These are phyloP conservation scores for Taxawa tesnikishii DNA, from an alignment of 2,329 filamentous ascomycete genomes.

Conservation along the genomic window DNA sequence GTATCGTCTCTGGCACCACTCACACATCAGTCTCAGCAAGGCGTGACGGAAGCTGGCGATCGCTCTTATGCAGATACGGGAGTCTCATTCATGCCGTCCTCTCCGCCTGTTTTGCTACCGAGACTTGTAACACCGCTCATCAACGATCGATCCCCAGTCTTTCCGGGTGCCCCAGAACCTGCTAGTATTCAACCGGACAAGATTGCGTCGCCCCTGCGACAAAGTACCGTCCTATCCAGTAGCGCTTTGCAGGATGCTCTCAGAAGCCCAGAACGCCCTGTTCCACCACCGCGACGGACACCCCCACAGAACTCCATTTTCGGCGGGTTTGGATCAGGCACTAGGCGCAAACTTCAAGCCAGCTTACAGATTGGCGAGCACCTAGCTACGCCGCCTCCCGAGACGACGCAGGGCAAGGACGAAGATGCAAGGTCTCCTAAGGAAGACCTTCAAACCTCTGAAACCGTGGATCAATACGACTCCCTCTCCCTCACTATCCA, in stretches of 20 bases:
- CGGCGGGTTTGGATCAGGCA: conserved; percentile 25
- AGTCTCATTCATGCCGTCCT: conserved; percentile 19
- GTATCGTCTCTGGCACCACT: too few relatives aligned
- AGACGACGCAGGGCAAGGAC: not conserved
- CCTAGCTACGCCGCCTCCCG: conserved; percentile 13
- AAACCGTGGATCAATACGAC: too few relatives aligned
- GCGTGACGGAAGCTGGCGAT: too few relatives aligned
- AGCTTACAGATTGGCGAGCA: conserved; percentile 25
- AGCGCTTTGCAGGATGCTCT: conserved; percentile 8
- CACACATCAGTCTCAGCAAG: too few relatives aligned
- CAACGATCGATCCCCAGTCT: conserved; percentile 3
- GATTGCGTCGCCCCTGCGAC: conserved; percentile 6
- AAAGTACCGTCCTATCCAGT: conserved; percentile 8
- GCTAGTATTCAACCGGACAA: not conserved
- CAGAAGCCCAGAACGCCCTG: conserved; percentile 6
- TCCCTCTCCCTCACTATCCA: conserved; percentile 35
- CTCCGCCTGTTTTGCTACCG: conserved; percentile 13
- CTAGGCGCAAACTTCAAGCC: conserved; percentile 23
- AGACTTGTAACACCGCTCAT: conserved; percentile 6
- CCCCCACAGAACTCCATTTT: conserved; percentile 13
- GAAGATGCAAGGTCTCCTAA: too few relatives aligned
- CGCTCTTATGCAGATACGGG: conserved; percentile 3
- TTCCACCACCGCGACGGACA: conserved; percentile 2
- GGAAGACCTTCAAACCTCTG: too few relatives aligned
- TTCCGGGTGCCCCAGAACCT: conserved; percentile 3